Base-by-base conservation (phyloP, 2,329 filamentous ascomycete genomes). In the Daldinia eschscholtzii region DNA sequence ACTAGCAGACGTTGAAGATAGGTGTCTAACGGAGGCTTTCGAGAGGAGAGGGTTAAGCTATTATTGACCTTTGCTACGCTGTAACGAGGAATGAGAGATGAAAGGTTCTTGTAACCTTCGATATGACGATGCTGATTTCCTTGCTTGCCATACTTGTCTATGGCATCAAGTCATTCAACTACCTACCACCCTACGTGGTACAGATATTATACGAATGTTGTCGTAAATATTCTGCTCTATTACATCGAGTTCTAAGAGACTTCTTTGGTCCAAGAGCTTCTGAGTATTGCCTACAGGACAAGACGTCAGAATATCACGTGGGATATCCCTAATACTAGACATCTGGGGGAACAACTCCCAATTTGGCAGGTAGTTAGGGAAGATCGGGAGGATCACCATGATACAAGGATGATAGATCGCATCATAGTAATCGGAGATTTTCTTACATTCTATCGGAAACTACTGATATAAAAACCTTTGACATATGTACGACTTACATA, bases 351-450 rank as follows among this genome's bases (percentile, higher is more conserved):
- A 53, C 37, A 35, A 28, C 26, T n/a, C 26, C 18, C 7, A 42
- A 55, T 55, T 50, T 60, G 63, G 48, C 57, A 41, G 30, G 41
- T 41, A 56, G 35, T 35, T 52, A 57, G 44, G 53, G 61, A 63
- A 35, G 50, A 57, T 28, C 30, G 20, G 42, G 33, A 57, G 44
- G 50, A 56, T 50, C 46, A 42, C 28, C 35, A 65, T 61, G 33
- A 46, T 52, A 62, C 59, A 55, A 30, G 46, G 48, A 46, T 55
- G 20, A 41, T 64, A 64, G 56, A 64, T 64, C 35, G 28, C 39
- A 59, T n/a, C 46, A 55, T 37, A 48, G 48, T 55, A 58, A 61
- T 55, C 64, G 58, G 52, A 55, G 53, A 62, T 46, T 67, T 64
- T 26, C 28, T 44, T 20, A 26, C 42, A 46, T 18, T 28, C n/a